Percentiles rank a stretch among this genome's conserved stretches.
phyloP scores from a whole-genome alignment of 2,329 filamentous ascomycete genomes.

The Penicillium sp. region DNA sequence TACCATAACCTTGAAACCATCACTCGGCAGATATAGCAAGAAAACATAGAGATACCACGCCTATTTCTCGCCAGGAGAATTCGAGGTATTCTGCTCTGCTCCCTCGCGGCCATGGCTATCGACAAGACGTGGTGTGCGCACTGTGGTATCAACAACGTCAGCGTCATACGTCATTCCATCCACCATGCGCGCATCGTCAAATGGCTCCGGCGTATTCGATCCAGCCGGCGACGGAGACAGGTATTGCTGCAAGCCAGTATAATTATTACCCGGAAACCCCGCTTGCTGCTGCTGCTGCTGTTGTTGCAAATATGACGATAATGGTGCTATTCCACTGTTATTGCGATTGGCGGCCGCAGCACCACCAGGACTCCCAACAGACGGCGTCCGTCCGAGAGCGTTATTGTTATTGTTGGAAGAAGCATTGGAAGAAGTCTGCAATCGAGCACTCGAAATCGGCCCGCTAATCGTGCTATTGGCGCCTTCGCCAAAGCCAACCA shows the following conservation, averaged over 20 bases:
- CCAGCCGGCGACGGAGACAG: slow-evolving; percentile 31
- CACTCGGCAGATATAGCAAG: background rate
- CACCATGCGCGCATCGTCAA: slow-evolving; percentile 58
- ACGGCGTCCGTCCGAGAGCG: slow-evolving; percentile 29
- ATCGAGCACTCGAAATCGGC: slow-evolving; percentile 56
- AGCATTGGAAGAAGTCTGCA: slow-evolving; percentile 1
- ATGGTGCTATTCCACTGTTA: slow-evolving; percentile 3
- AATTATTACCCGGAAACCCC: slow-evolving; percentile 32
- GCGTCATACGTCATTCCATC: slow-evolving; percentile 63
- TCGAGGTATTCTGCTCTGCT: slow-evolving; percentile 7
- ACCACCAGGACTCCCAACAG: slow-evolving; percentile 31
- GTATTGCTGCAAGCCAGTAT: slow-evolving; percentile 44
- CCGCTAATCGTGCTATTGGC: slow-evolving; percentile 81
- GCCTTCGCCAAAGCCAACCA: slow-evolving; percentile 91
- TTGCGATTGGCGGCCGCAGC: slow-evolving; percentile 20
- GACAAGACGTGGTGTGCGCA: slow-evolving; percentile 53
- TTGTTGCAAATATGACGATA: slow-evolving; percentile 23
- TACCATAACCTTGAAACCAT: too few species aligned
- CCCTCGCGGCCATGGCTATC: slow-evolving; percentile 24
- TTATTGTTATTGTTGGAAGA: background rate
- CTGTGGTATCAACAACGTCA: slow-evolving; percentile 63
- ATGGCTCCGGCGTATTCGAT: slow-evolving; percentile 39
- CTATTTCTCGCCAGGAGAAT: background rate
- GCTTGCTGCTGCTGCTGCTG: slow-evolving; percentile 16
- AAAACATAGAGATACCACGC: background rate